Evolutionary conservation across 208 protist species (phyloP).

Genomic region (Tritrichomonas musculus): DNA sequence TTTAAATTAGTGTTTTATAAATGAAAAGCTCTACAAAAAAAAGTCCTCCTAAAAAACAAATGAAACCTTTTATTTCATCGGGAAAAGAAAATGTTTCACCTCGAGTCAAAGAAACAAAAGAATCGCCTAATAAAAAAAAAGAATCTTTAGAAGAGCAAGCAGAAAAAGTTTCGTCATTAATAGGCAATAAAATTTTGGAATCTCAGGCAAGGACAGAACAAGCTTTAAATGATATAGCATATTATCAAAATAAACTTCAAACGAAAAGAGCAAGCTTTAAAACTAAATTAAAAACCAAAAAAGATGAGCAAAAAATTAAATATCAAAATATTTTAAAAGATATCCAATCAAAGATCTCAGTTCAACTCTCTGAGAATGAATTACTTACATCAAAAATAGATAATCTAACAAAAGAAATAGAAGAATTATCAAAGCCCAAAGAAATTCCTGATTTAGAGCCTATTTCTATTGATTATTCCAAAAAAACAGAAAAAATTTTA

Average conservation of each 20-base stretch:
- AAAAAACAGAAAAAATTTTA: slow-evolving; percentile 1
- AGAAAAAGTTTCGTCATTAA: background rate
- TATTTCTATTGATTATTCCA: background rate
- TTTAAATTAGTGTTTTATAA: too few species aligned
- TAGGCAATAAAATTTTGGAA: background rate
- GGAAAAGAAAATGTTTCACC: too few species aligned
- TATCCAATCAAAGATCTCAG: background rate
- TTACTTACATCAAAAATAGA: background rate
- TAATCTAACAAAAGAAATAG: background rate
- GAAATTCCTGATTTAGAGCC: background rate
- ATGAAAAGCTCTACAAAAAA: too few species aligned
- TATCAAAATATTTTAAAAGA: background rate
- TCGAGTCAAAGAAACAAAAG: too few species aligned
- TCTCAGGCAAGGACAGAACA: background rate
- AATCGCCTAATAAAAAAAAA: too few species aligned
- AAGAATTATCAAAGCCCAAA: background rate
- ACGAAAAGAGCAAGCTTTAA: background rate
- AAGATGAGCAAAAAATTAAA: background rate
- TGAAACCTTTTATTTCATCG: too few species aligned
- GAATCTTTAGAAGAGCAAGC: background rate
- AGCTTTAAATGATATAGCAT: background rate
- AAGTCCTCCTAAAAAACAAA: too few species aligned
- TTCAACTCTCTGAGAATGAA: background rate
- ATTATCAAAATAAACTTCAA: background rate
- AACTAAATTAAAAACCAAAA: background rate